A percentile compares a stretch with the other conserved stretches of the same genome.
Evolutionary conservation across 306 rosid species (phyloP).

Genomic region (Prunus padus): DNA sequence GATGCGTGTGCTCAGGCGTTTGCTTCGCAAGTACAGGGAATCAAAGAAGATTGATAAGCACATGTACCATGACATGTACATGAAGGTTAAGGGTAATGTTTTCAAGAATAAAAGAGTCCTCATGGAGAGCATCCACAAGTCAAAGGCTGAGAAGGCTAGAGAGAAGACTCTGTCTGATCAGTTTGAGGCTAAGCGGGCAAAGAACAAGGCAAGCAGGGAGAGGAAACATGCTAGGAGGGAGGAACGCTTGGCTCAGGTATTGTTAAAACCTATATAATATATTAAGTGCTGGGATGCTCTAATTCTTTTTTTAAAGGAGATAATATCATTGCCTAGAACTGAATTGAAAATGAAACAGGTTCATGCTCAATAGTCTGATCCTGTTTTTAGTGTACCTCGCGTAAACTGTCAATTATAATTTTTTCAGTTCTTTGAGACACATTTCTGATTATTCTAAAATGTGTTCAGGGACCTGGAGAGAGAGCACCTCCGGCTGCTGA

Average conservation of each 20-base stretch:
- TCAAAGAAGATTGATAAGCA: conserved; percentile 91
- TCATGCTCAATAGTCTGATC: neutral
- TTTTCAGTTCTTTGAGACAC: neutral
- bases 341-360: neutral
- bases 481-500: conserved; percentile 38
- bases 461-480: conserved; percentile 75
- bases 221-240: conserved; percentile 83
- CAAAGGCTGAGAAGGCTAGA: conserved; percentile 96
- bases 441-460: neutral
- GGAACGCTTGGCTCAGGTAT: conserved; percentile 89
- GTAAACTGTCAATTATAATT: neutral
- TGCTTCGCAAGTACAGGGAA: conserved; percentile 95
- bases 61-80: conserved; percentile 98
- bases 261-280: neutral
- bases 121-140: conserved; percentile 96
- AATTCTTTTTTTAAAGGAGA: neutral
- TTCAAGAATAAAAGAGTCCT: conserved; percentile 94
- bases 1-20: conserved; percentile 88
- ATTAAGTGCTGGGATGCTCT: neutral
- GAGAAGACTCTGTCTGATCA: conserved; percentile 94
- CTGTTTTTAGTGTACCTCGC: neutral
- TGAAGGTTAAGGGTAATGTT: conserved; percentile 98
- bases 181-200: conserved; percentile 90
- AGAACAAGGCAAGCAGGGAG: conserved; percentile 97
- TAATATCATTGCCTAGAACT: no score